These are phyloP conservation scores for Stygiomarasmius scandens DNA, from an alignment of 1,284 basidiomycete genomes.

Conservation along the genomic window DNA sequence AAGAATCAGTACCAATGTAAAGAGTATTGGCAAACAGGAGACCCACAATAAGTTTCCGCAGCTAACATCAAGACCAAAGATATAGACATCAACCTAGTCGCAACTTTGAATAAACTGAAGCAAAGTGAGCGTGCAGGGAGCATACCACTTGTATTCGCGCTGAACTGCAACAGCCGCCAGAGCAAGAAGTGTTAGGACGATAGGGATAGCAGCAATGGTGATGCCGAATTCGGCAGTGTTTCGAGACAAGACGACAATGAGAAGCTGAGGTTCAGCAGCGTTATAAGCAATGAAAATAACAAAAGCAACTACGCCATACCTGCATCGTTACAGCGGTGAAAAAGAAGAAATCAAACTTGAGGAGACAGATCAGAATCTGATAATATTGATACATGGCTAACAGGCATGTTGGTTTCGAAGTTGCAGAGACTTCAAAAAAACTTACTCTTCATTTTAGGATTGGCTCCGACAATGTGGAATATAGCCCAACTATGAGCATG, in stretches of 20 bases:
- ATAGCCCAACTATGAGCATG: constrained; percentile 70
- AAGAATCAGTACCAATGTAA: constrained; percentile 16
- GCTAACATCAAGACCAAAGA: constrained; percentile 63
- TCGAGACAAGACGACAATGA: constrained; percentile 69
- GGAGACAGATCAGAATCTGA: constrained; percentile 81
- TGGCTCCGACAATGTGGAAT: constrained; percentile 83
- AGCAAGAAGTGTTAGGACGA: constrained; percentile 72
- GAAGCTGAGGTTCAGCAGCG: constrained; percentile 46
- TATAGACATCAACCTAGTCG: constrained; percentile 15
- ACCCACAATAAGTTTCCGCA: constrained; percentile 72
- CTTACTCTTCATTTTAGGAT: constrained; percentile 78
- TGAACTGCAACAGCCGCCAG: constrained; percentile 71
- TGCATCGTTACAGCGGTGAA: constrained; percentile 87
- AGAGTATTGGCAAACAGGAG: background rate
- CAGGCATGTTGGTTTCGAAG: constrained; percentile 10
- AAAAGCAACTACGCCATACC: constrained; percentile 38
- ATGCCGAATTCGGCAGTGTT: constrained; percentile 76
- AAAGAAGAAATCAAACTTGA: constrained; percentile 88
- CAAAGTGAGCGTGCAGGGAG: too few relatives aligned
- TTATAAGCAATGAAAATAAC: constrained; percentile 18
- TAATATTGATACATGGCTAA: constrained; percentile 84
- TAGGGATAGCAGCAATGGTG: constrained; percentile 79
- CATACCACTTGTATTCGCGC: constrained; percentile 76
- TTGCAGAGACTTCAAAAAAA: constrained; percentile 15
- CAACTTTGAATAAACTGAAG: too few relatives aligned